Evolutionary conservation across 805 yeast genomes (phyloP).

Genomic region (Saccharomycopsis fermentans): DNA sequence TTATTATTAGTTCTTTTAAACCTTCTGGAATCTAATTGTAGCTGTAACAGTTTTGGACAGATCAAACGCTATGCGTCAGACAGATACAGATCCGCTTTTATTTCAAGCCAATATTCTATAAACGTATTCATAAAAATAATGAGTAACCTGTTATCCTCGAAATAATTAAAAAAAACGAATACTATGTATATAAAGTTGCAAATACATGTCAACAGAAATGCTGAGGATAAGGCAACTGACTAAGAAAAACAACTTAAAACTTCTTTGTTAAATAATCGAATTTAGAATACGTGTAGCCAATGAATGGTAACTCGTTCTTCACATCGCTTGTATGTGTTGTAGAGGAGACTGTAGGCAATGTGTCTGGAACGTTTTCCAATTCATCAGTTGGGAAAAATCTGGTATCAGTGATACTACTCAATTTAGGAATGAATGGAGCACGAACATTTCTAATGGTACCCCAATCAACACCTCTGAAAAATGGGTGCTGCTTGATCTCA

Average conservation of each 20-base stretch:
- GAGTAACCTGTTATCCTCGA: no score
- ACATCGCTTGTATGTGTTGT: conserved; percentile 34
- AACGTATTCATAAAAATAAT: no score
- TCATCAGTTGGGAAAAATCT: conserved; percentile 98
- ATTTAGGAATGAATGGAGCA: conserved; percentile 89
- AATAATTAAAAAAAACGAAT: no score
- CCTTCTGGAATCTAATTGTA: no score
- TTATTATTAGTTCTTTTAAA: background rate
- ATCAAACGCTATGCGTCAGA: no score
- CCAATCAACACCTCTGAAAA: conserved; percentile 96
- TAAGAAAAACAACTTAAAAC: conserved; percentile 11
- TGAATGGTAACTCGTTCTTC: conserved; percentile 89
- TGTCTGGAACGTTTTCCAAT: conserved; percentile 86
- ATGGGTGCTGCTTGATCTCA: conserved; percentile 83
- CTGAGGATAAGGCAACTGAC: no score
- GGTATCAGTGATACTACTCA: conserved; percentile 89
- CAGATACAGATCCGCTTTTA: no score
- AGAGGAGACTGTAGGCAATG: conserved; percentile 26
- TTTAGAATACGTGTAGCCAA: conserved; percentile 93
- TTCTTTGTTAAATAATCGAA: conserved; percentile 84
- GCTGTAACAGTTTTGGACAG: no score
- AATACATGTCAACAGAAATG: no score
- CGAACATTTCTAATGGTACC: conserved; percentile 74
- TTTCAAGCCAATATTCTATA: no score
- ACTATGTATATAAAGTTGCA: no score